Evolutionary conservation across 768 basidiomycete species (phyloP), one percentile per base, ranked within the genome.

Genomic region (Agrocybe chaxingu): DNA sequence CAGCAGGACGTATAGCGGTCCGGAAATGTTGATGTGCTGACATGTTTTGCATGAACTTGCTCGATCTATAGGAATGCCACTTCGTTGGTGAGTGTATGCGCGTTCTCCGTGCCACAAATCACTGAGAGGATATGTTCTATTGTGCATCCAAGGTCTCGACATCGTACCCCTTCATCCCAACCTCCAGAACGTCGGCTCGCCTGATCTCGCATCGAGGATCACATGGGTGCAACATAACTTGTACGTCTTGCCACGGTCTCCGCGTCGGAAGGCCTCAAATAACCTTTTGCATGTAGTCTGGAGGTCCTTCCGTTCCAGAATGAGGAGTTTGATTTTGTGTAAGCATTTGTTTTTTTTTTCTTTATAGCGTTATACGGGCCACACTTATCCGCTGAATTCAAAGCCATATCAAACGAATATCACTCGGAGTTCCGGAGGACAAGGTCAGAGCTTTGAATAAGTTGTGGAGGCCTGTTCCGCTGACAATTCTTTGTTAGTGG

Each of bases 251-350:
- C 49, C 34, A 32, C 43, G 12, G 47, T 34, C 13, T 24, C 24
- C 24, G 3, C 24, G 24, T 24, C 34, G 42, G 39, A 8, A 31
- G 10, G 11, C 9, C 7, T 44, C 36, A 48, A 18, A 39, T 51
- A 10, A 47, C 12, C 31, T 43, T 18, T 30, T 30, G 29, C 50
- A 52, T 63, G 7, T 53, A 88, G 87, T 62, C 70, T 90, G 19
- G 84, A 88, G 48, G 71, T 72, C 0, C 75, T 90, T 46, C 87
- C 88, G 0, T 90, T 90, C 61, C 75, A 75, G 7, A 74, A 82
- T 54, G 83, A 82, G 31, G 82, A 88, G 60, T 90, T 90, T 60
- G 88, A 90, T 62, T 88, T 79, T 62, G 83, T 89, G 84, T 88
- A 67, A 61, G 84, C 69, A 13, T 31, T 40, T 11, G 8, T 29